Evolutionary conservation across 1,284 basidiomycete species (phyloP), one percentile per base, ranked within the genome.

Genomic region (Meripilus lineatus): DNA sequence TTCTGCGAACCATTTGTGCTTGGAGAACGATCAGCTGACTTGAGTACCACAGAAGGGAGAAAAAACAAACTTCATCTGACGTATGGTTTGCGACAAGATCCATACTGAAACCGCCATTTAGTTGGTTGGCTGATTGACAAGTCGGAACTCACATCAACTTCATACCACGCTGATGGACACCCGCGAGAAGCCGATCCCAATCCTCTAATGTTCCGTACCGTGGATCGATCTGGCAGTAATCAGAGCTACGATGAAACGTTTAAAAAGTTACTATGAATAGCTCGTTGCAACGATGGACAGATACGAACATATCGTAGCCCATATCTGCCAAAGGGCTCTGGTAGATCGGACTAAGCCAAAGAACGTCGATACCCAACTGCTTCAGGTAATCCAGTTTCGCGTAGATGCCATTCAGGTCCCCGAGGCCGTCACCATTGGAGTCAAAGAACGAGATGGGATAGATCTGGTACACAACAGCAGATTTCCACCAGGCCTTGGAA

Each of bases 11-110:
- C 87, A 90, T 17, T 70, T 73, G 52, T 89, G 86, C 77, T 82
- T 39, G n/a, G n/a, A n/a, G n/a, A n/a, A n/a, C n/a, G n/a, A n/a
- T n/a, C n/a, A n/a, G n/a, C n/a, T n/a, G n/a, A n/a, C n/a, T n/a
- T n/a, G n/a, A n/a, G n/a, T n/a, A n/a, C n/a, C n/a, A n/a, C n/a
- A 45, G 25, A 26, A 22, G 10, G 14, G 23, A 24, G 18, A 34
- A 25, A 14, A 5, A 41, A 33, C 58, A 36, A 40, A 76, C 79
- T 68, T 85, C 75, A 63, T 86, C 80, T 2, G 83, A 87, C 5
- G 79, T 81, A 62, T 89, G 87, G 61, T 89, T 90, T n/a, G 84
- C 79, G 22, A 89, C 87, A 3, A 90, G 75, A 59, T 89, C 85
- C 71, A 89, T 84, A 59, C 79, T 80, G 53, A 3, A 28, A 7